Conservation (phyloP, 495 filamentous ascomycete genomes). For the Letharia columbiana region DNA sequence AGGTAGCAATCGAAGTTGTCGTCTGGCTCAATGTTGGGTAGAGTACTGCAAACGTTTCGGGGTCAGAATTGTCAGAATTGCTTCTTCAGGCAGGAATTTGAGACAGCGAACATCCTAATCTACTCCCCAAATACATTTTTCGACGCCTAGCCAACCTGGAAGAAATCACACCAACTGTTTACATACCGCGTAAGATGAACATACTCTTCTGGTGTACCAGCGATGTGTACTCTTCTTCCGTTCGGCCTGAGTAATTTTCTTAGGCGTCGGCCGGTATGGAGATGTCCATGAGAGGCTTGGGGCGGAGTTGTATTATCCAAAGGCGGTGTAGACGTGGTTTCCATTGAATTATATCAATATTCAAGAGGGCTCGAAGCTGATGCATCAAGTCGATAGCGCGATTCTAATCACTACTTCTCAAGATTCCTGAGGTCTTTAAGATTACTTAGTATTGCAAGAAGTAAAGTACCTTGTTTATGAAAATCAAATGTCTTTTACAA, state of each 20-base stretch:
- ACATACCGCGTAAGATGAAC: conserved; percentile 30
- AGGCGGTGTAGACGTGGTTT: conserved; percentile 3
- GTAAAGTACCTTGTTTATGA: no score
- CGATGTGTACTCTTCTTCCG: conserved; percentile 47
- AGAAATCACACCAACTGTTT: background rate
- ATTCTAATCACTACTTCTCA: background rate
- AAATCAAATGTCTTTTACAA: no score
- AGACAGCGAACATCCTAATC: background rate
- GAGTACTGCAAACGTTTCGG: conserved; percentile 19
- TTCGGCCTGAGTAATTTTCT: conserved; percentile 44
- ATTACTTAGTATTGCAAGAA: no score
- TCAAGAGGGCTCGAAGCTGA: background rate
- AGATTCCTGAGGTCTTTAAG: no score
- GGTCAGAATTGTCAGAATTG: background rate
- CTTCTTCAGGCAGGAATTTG: background rate
- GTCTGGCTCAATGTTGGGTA: conserved; percentile 33
- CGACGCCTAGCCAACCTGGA: background rate
- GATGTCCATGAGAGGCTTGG: conserved; percentile 1
- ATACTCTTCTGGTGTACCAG: conserved; percentile 44
- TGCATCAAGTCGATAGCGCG: background rate
- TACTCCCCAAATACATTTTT: background rate
- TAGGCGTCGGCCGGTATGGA: conserved; percentile 26
- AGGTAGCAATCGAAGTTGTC: conserved; percentile 45
- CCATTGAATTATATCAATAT: background rate
- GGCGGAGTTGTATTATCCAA: background rate